Base-by-base conservation (phyloP, 2,329 filamentous ascomycete genomes). In the Alternaria infectoria region DNA sequence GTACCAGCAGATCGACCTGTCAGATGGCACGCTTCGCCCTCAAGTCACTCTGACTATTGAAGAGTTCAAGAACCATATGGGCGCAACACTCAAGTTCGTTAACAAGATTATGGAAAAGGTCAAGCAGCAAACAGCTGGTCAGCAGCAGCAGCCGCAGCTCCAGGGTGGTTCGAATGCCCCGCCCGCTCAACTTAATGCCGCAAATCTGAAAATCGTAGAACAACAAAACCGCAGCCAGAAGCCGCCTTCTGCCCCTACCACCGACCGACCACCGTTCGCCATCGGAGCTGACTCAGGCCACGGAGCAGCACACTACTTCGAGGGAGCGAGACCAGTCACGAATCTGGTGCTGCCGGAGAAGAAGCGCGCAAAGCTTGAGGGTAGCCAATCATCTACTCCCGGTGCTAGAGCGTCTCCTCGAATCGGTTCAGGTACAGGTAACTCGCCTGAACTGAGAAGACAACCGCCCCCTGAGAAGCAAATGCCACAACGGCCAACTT, bases 281-380 rank as follows among this genome's bases (percentile, higher is more conserved):
- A 68, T 85, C 55, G 83, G 83, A 57, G 83, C 81, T 15, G 81
- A 83, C 25, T 86, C 86, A 51, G 87, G 87, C 15, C 83, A 86
- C 58, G 87, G 87, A 23, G 83, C 88, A 60, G 87, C 88, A 9
- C 84, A 85, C 64, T 86, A 86, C 55, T 86, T 87, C 59, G 82
- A 77, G 45, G 70, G 82, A 9, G 81, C 82, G 19, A 83, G 82
- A 19, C 81, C 83, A 54, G 81, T 89, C 52, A 86, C 84, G 54
- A 86, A 88, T 66, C 81, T 90, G 50, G 85, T 87, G 50, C 77
- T 89, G 23, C 88, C 87, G 17, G 82, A 84, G 3, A 81, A 82
- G 59, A 90, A 89, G 80, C 86, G 83, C 70, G 82, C 83, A 57
- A 88, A 87, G 80, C 75, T 81, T 32, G 81, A 80, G 15, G 77